Conservation (phyloP, 805 yeast genomes). For the Debaryomyces castellii region DNA sequence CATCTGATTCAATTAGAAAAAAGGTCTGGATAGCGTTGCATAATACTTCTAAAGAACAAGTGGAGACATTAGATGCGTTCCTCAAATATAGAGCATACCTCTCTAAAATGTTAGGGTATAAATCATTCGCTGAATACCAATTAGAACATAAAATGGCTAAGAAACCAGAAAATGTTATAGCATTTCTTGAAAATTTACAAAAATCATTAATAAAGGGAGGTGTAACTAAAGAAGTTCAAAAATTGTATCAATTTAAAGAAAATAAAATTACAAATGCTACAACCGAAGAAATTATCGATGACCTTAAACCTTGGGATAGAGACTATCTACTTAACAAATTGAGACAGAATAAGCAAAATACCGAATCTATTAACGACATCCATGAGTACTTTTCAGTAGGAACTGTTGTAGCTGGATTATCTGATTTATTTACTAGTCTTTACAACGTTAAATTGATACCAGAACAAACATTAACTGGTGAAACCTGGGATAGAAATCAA, state of each 20-base stretch:
- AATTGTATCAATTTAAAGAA: slow-evolving; percentile 38
- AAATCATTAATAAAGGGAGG: slow-evolving; percentile 42
- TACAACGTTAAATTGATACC: slow-evolving; percentile 81
- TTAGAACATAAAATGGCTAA: slow-evolving; percentile 89
- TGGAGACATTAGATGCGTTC: slow-evolving; percentile 55
- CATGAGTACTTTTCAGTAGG: slow-evolving; percentile 80
- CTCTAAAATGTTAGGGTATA: slow-evolving; percentile 70
- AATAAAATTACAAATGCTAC: slow-evolving; percentile 7
- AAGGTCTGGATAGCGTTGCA: slow-evolving; percentile 76
- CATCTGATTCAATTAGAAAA: slow-evolving; percentile 56
- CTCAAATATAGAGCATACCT: slow-evolving; percentile 65
- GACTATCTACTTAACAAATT: slow-evolving; percentile 50
- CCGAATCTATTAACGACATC: slow-evolving; percentile 46
- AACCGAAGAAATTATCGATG: slow-evolving; percentile 36
- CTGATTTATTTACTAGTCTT: slow-evolving; percentile 62
- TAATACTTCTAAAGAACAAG: slow-evolving; percentile 62
- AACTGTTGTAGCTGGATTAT: slow-evolving; percentile 79
- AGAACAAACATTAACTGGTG: slow-evolving; percentile 61
- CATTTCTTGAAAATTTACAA: slow-evolving; percentile 64
- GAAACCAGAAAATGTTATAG: slow-evolving; percentile 68
- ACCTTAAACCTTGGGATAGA: slow-evolving; percentile 88
- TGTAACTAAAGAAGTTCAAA: slow-evolving; percentile 58
- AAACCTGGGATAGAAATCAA: slow-evolving; percentile 78
- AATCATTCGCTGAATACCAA: slow-evolving; percentile 75
- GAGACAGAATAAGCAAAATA: slow-evolving; percentile 19